Evolutionary conservation across 78 protist genomes (phyloP), one percentile per base, ranked within the genome.

Genomic region (Polysphondylium violaceum): DNA sequence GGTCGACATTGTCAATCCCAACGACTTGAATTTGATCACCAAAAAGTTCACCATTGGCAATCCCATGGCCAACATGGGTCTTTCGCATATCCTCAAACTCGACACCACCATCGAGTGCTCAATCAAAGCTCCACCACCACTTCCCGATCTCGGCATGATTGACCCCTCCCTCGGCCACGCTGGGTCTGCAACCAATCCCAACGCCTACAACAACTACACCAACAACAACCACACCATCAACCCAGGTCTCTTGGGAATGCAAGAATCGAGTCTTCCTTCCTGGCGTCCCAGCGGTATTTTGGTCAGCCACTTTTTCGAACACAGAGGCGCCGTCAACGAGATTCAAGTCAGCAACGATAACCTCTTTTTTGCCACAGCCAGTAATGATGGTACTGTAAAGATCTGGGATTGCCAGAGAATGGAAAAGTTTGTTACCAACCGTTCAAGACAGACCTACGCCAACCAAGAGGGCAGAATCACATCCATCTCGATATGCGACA

Each of bases 361-460:
- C 27, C 59, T 76, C 4, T 94, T 89, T 65, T 94, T 94, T 92
- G 96, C 94, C 23, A 88, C 87, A 5, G 95, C 92, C 12, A 50
- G 75, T 23, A 87, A 94, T 64, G 96, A 94, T 71, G 96, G 96
- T 4, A 93, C 96, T 1, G 96, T 94, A 38, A 88, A 91, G 76
- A 94, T 94, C 25, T 94, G 96, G 96, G 94, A 90, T 74, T 74
- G 92, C 14, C 69, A 78, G 51, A 50, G 94, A 53, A 72, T 94
- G 78, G 92, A 91, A 36, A 88, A 87, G n/a, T 43, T 85, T 77
- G 93, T 74, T 12, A 83, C 96, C 6, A 89, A 89, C n/a, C 41
- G 93, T 16, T 88, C 96, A 3, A 38, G 95, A n/a, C 74, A 56
- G 29, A 93, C 95, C 0, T 94, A 94, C 43, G 41, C 81, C 0